Base-by-base conservation (phyloP, 192 early-diverging fungal species). In the Powellomyces hirtus region DNA sequence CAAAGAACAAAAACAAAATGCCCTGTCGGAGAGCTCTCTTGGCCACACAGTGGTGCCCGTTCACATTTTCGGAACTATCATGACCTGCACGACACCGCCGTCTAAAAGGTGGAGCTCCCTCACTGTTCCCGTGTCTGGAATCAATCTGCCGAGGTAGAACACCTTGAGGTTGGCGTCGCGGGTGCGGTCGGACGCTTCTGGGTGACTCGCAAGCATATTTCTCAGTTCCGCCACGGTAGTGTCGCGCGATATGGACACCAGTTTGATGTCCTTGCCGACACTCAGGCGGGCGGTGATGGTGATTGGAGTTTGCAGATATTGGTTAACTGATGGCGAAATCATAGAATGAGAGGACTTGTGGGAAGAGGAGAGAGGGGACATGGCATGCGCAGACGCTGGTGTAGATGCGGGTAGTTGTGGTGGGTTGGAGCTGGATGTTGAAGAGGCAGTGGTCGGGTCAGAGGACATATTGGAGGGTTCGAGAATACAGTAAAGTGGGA, bases 401-500 rank as follows among this genome's bases (percentile, higher is more conserved):
- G 50, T 52, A 11, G 29, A 1, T 36, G 14, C 24, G 26, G 31
- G 31, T 26, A 40, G 40, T 67, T 20, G 34, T 36, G n/a, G 27
- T 18, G 40, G 11, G 13, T 18, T 59, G 14, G 29, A 31, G 18
- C 40, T 11, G 4, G 20, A 29, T 60, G 35, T 36, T 1, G 20
- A 26, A 4, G 59, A 20, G 27, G 45, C 14, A 33, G 11, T 45
- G 14, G 42, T 11, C 44, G 62, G 29, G 38, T 13, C 13, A 5
- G 20, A 18, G 38, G 20, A 27, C 20, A 63, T n/a, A 44, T 63
- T 62, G n/a, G 44, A 67, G 1, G 71, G 59, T n/a, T 67, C 57
- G 6, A 72, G 74, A 24, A 92, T 38, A 60, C 91, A 93, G 70
- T 82, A 90, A 33, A 75, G 38, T 4, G 90, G 90, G 35, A 92